Evolutionary conservation across 768 basidiomycete species (phyloP).

Genomic region (Tulasnella sp.): DNA sequence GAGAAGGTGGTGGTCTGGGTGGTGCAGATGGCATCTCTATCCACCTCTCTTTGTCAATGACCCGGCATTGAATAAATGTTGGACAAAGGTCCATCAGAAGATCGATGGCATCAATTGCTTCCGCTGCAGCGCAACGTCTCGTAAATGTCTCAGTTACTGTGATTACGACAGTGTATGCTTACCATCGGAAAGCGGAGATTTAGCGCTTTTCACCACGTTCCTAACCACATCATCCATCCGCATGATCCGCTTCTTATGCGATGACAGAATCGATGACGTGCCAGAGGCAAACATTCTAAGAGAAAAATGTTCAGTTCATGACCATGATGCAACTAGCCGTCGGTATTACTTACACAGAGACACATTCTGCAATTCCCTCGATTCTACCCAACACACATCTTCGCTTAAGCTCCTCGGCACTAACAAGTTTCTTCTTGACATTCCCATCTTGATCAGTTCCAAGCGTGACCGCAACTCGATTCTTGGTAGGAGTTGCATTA

Average conservation of each 20-base stretch:
- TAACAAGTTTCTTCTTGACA: conserved; percentile 55
- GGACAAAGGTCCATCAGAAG: conserved; percentile 13
- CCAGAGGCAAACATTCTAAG: not conserved
- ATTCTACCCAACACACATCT: conserved; percentile 67
- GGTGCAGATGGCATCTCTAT: conserved; percentile 14
- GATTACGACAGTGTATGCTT: not conserved
- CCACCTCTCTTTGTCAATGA: conserved; percentile 15
- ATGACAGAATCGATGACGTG: conserved; percentile 4
- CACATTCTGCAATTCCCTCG: conserved; percentile 69
- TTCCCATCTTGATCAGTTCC: conserved; percentile 34
- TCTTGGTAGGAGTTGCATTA: conserved; percentile 33
- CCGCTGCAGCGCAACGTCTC: not conserved
- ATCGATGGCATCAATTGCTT: conserved; percentile 11
- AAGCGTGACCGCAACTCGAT: conserved; percentile 7
- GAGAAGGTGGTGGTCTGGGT: not conserved
- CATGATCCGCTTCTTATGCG: conserved; percentile 13
- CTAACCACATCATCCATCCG: conserved; percentile 12
- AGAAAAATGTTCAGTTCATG: not conserved
- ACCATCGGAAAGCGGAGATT: conserved; percentile 14
- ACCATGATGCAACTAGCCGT: not conserved
- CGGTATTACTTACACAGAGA: conserved; percentile 58
- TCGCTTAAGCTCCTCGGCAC: conserved; percentile 66
- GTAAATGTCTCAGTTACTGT: not conserved
- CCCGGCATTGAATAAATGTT: not conserved
- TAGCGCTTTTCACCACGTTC: conserved; percentile 15